Conservation (phyloP, 768 basidiomycete species). For the Boletus rubropictus region DNA sequence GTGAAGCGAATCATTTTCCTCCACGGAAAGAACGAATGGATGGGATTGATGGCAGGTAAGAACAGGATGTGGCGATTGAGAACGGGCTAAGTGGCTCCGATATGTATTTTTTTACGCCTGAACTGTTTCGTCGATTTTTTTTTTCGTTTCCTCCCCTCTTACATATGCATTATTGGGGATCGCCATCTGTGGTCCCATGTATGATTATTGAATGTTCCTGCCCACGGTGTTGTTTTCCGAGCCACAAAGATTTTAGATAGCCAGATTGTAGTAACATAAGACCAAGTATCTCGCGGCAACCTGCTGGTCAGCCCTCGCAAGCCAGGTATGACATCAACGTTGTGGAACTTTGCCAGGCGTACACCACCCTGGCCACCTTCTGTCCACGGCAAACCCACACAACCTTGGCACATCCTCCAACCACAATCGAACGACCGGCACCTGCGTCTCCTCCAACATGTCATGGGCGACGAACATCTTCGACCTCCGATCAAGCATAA, state of each 20-base stretch:
- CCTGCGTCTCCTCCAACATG: background rate
- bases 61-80: conserved; percentile 66
- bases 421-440: conserved; percentile 17
- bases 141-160: background rate
- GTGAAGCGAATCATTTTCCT: conserved; percentile 58
- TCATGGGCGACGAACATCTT: conserved; percentile 12
- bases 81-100: conserved; percentile 30
- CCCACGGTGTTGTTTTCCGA: background rate
- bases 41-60: conserved; percentile 48
- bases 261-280: background rate
- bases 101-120: background rate
- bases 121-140: background rate
- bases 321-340: background rate
- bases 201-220: background rate
- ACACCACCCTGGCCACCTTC: conserved; percentile 20
- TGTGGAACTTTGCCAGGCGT: conserved; percentile 9
- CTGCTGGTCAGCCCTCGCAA: background rate
- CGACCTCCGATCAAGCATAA: conserved; percentile 20
- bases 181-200: background rate
- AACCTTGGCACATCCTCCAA: conserved; percentile 19
- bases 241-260: background rate
- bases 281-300: background rate
- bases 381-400: conserved; percentile 16
- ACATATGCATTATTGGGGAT: background rate
- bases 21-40: conserved; percentile 45